Percentiles rank a stretch among this genome's conserved stretches.
Evolutionary conservation across 2,329 filamentous ascomycete genomes (phyloP).

Genomic region (Aspergillus sp.): DNA sequence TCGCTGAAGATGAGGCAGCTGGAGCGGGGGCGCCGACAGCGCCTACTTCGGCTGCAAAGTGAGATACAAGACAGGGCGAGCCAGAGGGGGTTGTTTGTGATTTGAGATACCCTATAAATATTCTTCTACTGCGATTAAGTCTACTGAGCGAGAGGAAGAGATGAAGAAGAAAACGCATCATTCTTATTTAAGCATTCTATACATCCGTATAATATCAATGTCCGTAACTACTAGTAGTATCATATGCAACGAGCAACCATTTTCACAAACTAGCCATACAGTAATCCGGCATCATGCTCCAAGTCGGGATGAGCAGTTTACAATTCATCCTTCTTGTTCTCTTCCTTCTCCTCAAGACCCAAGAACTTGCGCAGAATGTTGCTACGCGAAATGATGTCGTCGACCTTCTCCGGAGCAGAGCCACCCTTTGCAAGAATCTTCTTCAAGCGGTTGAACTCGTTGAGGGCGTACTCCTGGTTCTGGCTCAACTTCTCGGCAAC

Average conservation of each 20-base stretch:
- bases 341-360: slow-evolving; percentile 59
- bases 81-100: neutral
- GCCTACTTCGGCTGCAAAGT: slow-evolving; percentile 15
- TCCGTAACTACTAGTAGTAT: neutral
- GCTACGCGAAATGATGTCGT: slow-evolving; percentile 82
- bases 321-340: slow-evolving; percentile 69
- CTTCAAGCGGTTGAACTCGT: slow-evolving; percentile 82
- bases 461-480: slow-evolving; percentile 78
- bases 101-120: slow-evolving; percentile 12
- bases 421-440: slow-evolving; percentile 85
- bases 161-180: neutral
- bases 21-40: slow-evolving; percentile 25
- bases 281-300: neutral
- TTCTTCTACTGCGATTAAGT: neutral
- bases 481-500: slow-evolving; percentile 83
- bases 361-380: slow-evolving; percentile 86
- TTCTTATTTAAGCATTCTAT: slow-evolving; percentile 12
- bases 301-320: slow-evolving; percentile 10
- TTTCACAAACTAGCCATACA: slow-evolving; percentile 7
- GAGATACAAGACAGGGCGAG: neutral
- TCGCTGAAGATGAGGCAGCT: slow-evolving; percentile 49
- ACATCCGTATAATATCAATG: neutral
- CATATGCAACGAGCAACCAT: neutral
- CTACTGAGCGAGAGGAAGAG: neutral
- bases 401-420: slow-evolving; percentile 80